These are phyloP conservation scores for Amborella trichopoda DNA, from an alignment of 164 flowering plant genomes.

Conservation along the genomic window DNA sequence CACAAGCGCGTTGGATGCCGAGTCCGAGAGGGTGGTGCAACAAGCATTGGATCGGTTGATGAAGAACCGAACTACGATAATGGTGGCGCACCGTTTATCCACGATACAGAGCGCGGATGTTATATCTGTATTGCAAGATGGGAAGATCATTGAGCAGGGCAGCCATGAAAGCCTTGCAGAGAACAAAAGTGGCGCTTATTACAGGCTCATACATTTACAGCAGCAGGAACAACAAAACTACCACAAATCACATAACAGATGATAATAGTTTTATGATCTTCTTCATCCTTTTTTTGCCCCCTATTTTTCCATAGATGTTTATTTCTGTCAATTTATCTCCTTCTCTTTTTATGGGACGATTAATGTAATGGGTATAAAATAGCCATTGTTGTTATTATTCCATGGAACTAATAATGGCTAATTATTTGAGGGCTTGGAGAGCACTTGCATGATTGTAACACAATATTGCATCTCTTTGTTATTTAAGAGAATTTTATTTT, in stretches of 20 bases:
- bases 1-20: constrained; percentile 89
- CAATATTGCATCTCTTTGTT: too few species aligned
- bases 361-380: too few species aligned
- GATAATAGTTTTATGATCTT: too few species aligned
- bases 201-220: constrained; percentile 63
- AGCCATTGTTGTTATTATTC: too few species aligned
- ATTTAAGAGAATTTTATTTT: too few species aligned
- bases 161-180: constrained; percentile 51
- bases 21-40: constrained; percentile 84
- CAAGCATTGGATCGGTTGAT: constrained; percentile 75
- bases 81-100: constrained; percentile 93
- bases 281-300: neutral
- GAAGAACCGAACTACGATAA: constrained; percentile 69
- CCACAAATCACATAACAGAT: neutral
- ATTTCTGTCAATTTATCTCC: neutral
- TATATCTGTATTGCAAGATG: constrained; percentile 78
- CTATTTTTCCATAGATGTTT: neutral
- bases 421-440: too few species aligned
- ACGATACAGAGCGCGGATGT: constrained; percentile 81
- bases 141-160: constrained; percentile 87
- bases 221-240: constrained; percentile 44
- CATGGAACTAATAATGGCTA: too few species aligned
- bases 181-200: constrained; percentile 61
- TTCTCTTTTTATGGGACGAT: too few species aligned
- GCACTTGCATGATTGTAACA: too few species aligned